Evolutionary conservation across 176 grass and related monocot species (phyloP).

Genomic region (Microstegium vimineum): DNA sequence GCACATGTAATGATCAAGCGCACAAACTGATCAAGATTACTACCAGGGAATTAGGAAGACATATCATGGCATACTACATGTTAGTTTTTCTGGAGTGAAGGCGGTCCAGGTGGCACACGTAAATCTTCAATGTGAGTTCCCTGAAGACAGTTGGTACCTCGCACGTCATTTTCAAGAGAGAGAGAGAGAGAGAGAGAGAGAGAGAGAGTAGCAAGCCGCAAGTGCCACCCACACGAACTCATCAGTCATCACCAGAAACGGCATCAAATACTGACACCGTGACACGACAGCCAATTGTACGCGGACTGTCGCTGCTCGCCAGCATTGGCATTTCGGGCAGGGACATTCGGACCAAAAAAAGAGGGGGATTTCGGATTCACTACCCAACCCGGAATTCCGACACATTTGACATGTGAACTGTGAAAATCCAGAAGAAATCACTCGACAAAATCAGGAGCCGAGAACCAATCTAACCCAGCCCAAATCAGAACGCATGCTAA

Average conservation of each 20-base stretch:
- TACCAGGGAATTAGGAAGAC: not conserved
- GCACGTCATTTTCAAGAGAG: slow-evolving; percentile 6
- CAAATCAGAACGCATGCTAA: not conserved
- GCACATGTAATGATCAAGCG: not conserved
- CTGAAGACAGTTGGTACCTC: not conserved
- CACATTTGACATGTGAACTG: not conserved
- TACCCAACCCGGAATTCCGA: not conserved
- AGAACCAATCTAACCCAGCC: slow-evolving; percentile 3
- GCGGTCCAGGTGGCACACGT: not conserved
- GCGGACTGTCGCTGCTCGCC: not conserved
- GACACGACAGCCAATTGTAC: not conserved
- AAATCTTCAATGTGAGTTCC: not conserved
- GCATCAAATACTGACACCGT: not conserved
- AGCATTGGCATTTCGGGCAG: not conserved
- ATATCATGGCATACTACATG: not conserved
- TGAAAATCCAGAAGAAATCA: not conserved
- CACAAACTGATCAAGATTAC: not conserved
- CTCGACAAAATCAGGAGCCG: not conserved
- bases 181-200: too few species aligned
- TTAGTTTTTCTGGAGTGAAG: not conserved
- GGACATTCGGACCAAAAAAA: not conserved
- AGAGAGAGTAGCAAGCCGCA: not conserved
- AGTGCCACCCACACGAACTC: not conserved
- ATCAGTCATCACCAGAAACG: slow-evolving; percentile 20
- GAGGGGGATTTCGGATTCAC: not conserved